Base-by-base conservation (phyloP, 768 basidiomycete genomes). In the Termitomyces titanicus region DNA sequence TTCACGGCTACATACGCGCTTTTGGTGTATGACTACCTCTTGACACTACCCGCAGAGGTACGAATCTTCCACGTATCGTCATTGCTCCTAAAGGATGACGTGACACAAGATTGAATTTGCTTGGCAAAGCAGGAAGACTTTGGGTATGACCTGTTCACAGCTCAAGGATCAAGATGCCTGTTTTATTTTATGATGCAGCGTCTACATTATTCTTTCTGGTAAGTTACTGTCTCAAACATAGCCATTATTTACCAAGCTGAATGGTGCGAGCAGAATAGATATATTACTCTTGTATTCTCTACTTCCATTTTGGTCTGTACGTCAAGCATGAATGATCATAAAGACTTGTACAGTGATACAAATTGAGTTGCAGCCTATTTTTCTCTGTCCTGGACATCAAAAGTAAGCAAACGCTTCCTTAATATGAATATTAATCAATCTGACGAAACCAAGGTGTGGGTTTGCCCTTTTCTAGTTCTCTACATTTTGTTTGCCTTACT, bases 41-140 rank as follows among this genome's bases (percentile, higher is more conserved):
- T 64, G 39, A 64, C 63, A 8, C 59, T 64, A 15, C 43, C 48
- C 4, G 51, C 38, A 13, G 63, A 64, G 47, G 63, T 60, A 17
- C 44, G 49, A n/a, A 40, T 27, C 18, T 18, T 12, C 24, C 20
- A 18, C 2, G 12, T 31, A 15, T 12, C 9, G 11, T 22, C 5
- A 17, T 20, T 7, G 4, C 33, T 12, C 3, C 12, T 11, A n/a
- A 33, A 46, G 17, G 10, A 12, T 46, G 29, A 10, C 18, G 5
- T 6, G 9, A 47, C 17, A 20, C 17, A 31, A 64, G 63, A 54
- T 57, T 13, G 52, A 60, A 50, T 55, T 59, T 52, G 58, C 55
- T 10, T 64, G 63, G 63, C 59, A 57, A 37, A 31, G 17, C 1
- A 34, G 39, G 20, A 54, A 60, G 46, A 59, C 55, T 8, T 39